Base-by-base conservation (phyloP, 1,139 yeast species). In the Yamadazyma triangularis region DNA sequence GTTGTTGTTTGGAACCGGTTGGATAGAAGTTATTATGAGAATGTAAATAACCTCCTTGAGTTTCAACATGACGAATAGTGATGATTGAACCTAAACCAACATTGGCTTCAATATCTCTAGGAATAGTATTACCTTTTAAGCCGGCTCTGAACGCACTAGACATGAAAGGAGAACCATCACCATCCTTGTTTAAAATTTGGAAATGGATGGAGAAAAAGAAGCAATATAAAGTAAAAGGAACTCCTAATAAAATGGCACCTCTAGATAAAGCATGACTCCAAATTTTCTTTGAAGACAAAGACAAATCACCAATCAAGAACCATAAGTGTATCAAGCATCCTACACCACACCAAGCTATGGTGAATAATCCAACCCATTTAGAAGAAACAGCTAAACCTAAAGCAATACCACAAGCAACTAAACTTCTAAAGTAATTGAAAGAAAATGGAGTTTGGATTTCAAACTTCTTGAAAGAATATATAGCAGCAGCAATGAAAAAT, bases 281-380 rank as follows among this genome's bases (percentile, higher is more conserved):
- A 38, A 81, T 62, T 41, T 70, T 65, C 23, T 56, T 58, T 7
- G 79, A 46, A 9, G 79, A 50, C n/a, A 86, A 72, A 2, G 73
- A 52, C 51, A 89, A 72, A 59, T 93, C 98, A 43, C 97, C 98
- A 51, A 88, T 61, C 39, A 84, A 60, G 55, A 86, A 77, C 96
- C 96, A 89, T 47, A 91, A 59, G 52, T 86, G 93, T 61, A 77
- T 72, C 13, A 79, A 55, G 44, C 94, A 87, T 40, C 77, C 56
- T 4, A 73, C 32, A 28, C 98, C 98, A 39, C 86, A 76, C 97
- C 98, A 93, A 7, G 85, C 88, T 43, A 89, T 60, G 24, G 98
- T 91, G 68, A 91, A 91, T 28, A 91, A 64, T 32, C 98, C 99
- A 29, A 91, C 97, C 97, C 98, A 91, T 58, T 93, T 93, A 27